Evolutionary conservation across 257 asterid genomes (phyloP).

Genomic region (Nyctanthes arbortristis): DNA sequence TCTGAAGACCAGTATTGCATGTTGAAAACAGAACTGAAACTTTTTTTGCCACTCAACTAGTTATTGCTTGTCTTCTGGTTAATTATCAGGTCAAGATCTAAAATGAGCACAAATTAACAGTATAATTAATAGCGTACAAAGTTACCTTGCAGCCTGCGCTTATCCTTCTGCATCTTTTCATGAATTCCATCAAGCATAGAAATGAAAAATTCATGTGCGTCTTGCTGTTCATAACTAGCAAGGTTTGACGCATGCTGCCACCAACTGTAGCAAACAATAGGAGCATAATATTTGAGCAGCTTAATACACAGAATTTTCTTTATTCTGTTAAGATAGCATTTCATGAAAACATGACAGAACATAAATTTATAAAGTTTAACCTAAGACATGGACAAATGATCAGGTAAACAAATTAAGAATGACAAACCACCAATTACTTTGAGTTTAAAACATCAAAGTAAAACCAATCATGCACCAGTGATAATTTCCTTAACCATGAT

Average conservation of each 20-base stretch:
- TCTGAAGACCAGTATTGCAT: neutral
- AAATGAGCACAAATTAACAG: neutral
- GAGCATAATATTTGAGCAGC: conserved; percentile 10
- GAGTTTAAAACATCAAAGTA: neutral
- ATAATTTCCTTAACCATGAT: neutral
- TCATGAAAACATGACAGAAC: no score
- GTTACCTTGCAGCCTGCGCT: conserved; percentile 65
- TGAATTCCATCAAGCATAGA: conserved; percentile 93
- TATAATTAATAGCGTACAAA: neutral
- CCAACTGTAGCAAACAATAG: conserved; percentile 64
- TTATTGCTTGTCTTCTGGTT: conserved; percentile 1
- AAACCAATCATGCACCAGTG: neutral
- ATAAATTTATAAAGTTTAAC: neutral
- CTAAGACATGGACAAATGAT: neutral
- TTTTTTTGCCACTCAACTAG: neutral
- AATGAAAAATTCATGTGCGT: conserved; percentile 96
- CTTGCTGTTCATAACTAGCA: conserved; percentile 97
- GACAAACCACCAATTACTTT: no score
- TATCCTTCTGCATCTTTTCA: conserved; percentile 79
- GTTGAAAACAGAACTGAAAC: conserved; percentile 3
- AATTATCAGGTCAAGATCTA: conserved; percentile 3
- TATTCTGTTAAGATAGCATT: no score
- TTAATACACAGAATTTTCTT: neutral
- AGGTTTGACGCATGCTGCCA: conserved; percentile 99
- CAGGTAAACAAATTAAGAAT: neutral